Base-by-base conservation (phyloP, 1,284 basidiomycete genomes). In the Ustilago sp. region DNA sequence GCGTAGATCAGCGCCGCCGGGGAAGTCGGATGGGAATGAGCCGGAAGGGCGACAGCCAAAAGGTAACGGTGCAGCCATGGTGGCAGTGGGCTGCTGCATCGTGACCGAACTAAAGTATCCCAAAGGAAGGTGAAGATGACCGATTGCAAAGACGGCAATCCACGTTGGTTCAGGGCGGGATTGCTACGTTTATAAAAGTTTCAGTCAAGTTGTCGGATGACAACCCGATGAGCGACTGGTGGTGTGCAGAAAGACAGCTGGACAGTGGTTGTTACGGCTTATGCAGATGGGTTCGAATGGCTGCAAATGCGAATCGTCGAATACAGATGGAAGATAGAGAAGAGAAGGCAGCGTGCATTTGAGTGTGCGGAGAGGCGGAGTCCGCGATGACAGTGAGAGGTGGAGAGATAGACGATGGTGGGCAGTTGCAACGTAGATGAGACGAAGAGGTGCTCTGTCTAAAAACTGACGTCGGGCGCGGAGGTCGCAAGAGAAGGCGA, bases 1-100 rank as follows among this genome's bases (percentile, higher is more conserved):
- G 23, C 70, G 70, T 36, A 65, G 58, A 59, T 73, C 70, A 15
- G 70, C 58, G 45, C 61, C 58, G 15, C 19, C 61, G 8, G 65
- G 48, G 8, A 60, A 63, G 38, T 63, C 53, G 1, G 61, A n/a
- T 8, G 57, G 32, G 41, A 61, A 60, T 8, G 60, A 41, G 34
- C 50, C 58, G 2, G 64, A 50, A 34, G 53, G 61, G 9, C 65
- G 61, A 32, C 70, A 58, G 50, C 50, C 65, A 19, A 73, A 59
- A 51, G 65, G 57, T 19, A 61, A 61, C 4, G 64, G 38, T 3
- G 62, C 65, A 5, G 62, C 48, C 61, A 60, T 68, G 31, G 65
- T 48, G 31, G 70, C 48, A 55, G 68, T 55, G 8, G 63, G 57
- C 35, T 72, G 69, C 39, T 72, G 69, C 69, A 72, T 66, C 3